Evolutionary conservation across 805 yeast species (phyloP).

Genomic region (Candida anglica): DNA sequence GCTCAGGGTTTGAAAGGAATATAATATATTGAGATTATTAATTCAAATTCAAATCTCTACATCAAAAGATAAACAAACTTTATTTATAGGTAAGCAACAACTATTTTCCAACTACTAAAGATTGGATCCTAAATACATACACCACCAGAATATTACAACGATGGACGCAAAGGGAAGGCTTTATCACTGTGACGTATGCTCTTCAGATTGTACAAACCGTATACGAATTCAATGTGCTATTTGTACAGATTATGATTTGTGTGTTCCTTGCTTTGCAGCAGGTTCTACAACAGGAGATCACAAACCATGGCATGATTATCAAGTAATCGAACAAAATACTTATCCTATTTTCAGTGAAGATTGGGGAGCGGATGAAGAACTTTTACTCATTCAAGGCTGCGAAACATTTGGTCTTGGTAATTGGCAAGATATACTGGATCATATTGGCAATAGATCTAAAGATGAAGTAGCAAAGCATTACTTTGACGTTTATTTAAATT

Average conservation of each 20-base stretch:
- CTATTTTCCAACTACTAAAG: too few species aligned
- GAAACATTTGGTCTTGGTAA: conserved; percentile 91
- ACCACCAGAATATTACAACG: conserved; percentile 1
- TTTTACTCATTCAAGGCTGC: conserved; percentile 83
- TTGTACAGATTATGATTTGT: conserved; percentile 91
- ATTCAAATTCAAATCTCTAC: too few species aligned
- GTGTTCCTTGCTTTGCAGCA: conserved; percentile 93
- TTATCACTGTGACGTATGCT: conserved; percentile 92
- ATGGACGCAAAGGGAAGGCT: conserved; percentile 38
- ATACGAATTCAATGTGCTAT: conserved; percentile 89
- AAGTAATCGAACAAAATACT: conserved; percentile 88
- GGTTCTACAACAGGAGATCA: conserved; percentile 81
- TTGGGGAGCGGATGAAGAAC: conserved; percentile 99
- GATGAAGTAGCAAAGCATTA: conserved; percentile 91
- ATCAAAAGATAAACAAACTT: too few species aligned
- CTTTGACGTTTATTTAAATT: conserved; percentile 61
- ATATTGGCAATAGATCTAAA: conserved; percentile 85
- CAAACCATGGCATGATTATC: conserved; percentile 91
- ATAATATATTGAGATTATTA: too few species aligned
- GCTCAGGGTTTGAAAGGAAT: too few species aligned
- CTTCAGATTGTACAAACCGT: conserved; percentile 92
- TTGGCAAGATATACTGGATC: conserved; percentile 98
- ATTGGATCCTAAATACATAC: too few species aligned
- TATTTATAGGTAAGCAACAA: too few species aligned
- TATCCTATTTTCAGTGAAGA: conserved; percentile 85